Base-by-base conservation (phyloP, 2,329 filamentous ascomycete genomes). In the Penicillium sp. region DNA sequence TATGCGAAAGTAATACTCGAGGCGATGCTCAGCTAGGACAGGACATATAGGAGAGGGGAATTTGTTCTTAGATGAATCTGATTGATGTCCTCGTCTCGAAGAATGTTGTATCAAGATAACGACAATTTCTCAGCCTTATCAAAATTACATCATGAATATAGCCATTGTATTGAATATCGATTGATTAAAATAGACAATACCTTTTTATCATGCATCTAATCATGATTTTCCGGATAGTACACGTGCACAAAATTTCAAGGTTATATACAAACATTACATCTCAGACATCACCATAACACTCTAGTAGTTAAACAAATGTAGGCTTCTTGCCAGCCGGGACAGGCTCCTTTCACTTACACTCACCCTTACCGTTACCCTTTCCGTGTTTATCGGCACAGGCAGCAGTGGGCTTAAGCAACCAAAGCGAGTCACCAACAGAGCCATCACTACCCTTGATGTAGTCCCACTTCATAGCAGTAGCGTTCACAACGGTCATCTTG, bases 401-500 rank as follows among this genome's bases (percentile, higher is more conserved):
- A 23, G 45, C 31, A 33, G 14, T 25, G 6, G 53, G 58, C 62
- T 75, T 76, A 12, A 75, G 56, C 52, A 75, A 45, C 18, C 60
- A 71, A 29, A 80, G 56, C 22, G 69, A 63, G 60, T 80, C 77
- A 5, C 74, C 72, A 46, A 74, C 62, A 12, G 56, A 61, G 0
- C 69, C 71, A 45, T 72, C 71, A 49, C 71, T 73, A 26, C 80
- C 79, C 7, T 70, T 70, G 52, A 82, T 71, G 53, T 78, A 81
- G 51, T 78, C 67, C 74, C 76, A 81, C n/a, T 72, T 74, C 2
- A 77, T 58, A 1, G 72, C 69, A 3, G 67, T 76, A 4, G 72
- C 67, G 49, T 75, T 77, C 37, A 75, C 65, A 23, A 80, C 68
- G 2, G 72, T 76, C 49, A 81, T 56, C 66, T 77, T 81, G 67